Percentiles rank a stretch among this genome's conserved stretches.
Evolutionary conservation across 352 stramenopile genomes (phyloP).

Genomic region (Pythium volutum): DNA sequence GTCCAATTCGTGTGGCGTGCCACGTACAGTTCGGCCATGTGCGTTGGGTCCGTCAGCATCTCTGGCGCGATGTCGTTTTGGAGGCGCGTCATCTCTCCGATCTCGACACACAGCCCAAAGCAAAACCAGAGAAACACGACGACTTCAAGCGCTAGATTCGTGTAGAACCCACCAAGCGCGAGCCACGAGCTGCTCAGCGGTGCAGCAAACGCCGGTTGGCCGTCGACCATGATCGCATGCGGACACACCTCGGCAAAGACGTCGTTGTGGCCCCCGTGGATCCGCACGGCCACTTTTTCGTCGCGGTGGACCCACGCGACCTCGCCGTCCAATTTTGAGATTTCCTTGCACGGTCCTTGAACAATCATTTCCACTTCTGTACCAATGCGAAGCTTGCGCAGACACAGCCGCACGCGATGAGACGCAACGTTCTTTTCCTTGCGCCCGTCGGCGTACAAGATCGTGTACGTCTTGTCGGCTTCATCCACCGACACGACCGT

Average conservation of each 20-base stretch:
- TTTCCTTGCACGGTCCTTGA: constrained; percentile 66
- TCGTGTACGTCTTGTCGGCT: constrained; percentile 45
- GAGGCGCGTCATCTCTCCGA: constrained; percentile 49
- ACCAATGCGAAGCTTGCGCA: constrained; percentile 51
- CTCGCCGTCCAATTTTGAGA: constrained; percentile 65
- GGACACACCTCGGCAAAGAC: constrained; percentile 65
- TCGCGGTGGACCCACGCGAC: constrained; percentile 72
- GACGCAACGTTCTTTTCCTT: constrained; percentile 55
- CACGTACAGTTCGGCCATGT: constrained; percentile 28
- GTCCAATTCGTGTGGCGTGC: constrained; percentile 12
- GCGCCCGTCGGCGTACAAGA: constrained; percentile 51
- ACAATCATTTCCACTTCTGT: constrained; percentile 76
- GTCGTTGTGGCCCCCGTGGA: constrained; percentile 63
- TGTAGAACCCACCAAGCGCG: constrained; percentile 53
- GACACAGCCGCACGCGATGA: constrained; percentile 51
- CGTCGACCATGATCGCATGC: constrained; percentile 61
- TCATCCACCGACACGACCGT: constrained; percentile 43
- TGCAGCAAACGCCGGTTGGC: constrained; percentile 56
- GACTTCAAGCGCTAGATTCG: constrained; percentile 43
- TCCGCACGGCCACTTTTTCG: constrained; percentile 59
- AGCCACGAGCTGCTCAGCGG: constrained; percentile 64
- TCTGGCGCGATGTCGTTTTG: constrained; percentile 28
- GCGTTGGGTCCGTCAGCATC: constrained; percentile 25
- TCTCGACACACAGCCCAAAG: constrained; percentile 55
- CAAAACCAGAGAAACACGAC: constrained; percentile 57